Evolutionary conservation across 148 eudicot genomes (phyloP).

Genomic region (Chenopodium formosanum): DNA sequence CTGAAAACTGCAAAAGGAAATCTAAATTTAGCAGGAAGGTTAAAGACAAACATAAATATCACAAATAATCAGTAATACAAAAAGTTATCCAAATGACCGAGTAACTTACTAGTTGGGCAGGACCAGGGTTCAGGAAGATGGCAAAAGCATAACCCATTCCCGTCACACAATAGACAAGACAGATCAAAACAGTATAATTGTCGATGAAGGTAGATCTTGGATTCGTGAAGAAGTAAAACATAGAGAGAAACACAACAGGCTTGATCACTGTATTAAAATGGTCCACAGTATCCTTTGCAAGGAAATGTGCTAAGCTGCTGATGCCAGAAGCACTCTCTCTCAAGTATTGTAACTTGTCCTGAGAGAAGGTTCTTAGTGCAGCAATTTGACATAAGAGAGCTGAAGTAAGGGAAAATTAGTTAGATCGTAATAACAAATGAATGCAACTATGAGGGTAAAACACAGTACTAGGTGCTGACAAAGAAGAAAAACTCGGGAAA

Average conservation of each 20-base stretch:
- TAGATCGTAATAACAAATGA: background rate
- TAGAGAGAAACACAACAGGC: slow-evolving; percentile 84
- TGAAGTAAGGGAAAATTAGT: slow-evolving; percentile 38
- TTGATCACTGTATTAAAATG: slow-evolving; percentile 72
- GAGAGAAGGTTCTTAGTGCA: slow-evolving; percentile 80
- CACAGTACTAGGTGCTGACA: too few species aligned
- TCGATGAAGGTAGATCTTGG: slow-evolving; percentile 88
- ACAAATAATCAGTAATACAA: background rate
- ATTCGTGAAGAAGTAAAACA: slow-evolving; percentile 89
- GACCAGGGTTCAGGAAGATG: slow-evolving; percentile 85
- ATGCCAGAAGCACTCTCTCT: slow-evolving; percentile 96
- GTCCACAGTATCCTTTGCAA: slow-evolving; percentile 87
- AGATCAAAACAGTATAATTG: slow-evolving; percentile 66
- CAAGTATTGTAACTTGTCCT: slow-evolving; percentile 85
- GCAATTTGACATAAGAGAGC: slow-evolving; percentile 94
- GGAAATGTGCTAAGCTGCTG: slow-evolving; percentile 90
- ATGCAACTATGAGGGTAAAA: background rate
- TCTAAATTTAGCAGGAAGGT: slow-evolving; percentile 15
- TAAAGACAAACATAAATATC: slow-evolving; percentile 14
- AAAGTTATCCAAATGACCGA: background rate
- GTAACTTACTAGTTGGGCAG: slow-evolving; percentile 79
- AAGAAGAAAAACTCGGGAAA: too few species aligned
- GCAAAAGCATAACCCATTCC: slow-evolving; percentile 86
- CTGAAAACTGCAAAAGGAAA: slow-evolving; percentile 57
- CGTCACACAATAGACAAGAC: slow-evolving; percentile 91